Base-by-base conservation (phyloP, 352 stramenopile genomes). In the Detonula confervacea region DNA sequence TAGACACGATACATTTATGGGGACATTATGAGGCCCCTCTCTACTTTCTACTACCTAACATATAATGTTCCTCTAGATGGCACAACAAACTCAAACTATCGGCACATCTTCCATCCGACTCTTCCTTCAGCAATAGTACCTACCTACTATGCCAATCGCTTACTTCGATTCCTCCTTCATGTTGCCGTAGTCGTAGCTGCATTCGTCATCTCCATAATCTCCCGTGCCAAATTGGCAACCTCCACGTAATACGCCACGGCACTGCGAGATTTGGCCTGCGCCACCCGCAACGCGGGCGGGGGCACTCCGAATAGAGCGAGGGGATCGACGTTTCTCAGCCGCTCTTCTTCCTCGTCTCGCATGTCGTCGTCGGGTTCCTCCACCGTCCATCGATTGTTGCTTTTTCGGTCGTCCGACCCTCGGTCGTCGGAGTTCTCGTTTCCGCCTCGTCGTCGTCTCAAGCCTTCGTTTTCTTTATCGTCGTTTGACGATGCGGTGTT, bases 231-330 rank as follows among this genome's bases (percentile, higher is more conserved):
- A 75, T 83, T 83, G 1, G 75, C 75, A 37, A 68, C 61, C 42
- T 79, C 75, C 6, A 83, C 75, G 47, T 83, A 83, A 55, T 83
- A 72, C 16, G 69, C 67, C 47, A 83, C 18, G 12, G 75, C 61
- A 59, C 59, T 44, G 9, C 75, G 47, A 54, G 76, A 70, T 33
- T 72, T 37, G 42, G 63, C 35, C 39, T 83, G 76, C n/a, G 76
- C 76, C 1, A 68, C 44, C 42, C 69, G 47, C 18, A 83, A 56
- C 44, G 68, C 62, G 16, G 76, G 62, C 37, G 76, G 76, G 1
- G 69, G 76, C 18, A 79, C 68, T 14, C 76, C 76, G 54, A 83
- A 83, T 6, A 83, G 44, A 33, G 37, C 64, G 12, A 83, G 47
- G 6, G 76, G 76, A 47, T 83, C 49, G 2, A 27, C 29, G 0